A percentile compares a stretch with the other conserved stretches of the same genome.
Conservation (phyloP, 805 yeast species). For the Cyberlindnera mississippiensis region DNA sequence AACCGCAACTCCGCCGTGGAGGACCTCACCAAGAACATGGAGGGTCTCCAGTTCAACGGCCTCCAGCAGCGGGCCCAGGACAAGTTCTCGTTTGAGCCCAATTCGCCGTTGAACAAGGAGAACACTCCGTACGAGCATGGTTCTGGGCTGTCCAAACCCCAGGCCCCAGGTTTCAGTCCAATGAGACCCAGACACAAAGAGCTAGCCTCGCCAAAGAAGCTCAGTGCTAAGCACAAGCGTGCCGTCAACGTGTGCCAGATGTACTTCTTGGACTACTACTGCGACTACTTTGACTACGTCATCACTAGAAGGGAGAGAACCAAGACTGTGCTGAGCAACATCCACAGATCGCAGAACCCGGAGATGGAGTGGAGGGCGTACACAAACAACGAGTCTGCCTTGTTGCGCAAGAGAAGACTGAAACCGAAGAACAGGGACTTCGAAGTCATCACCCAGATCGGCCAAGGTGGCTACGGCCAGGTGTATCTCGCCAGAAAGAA, state of each 20-base stretch:
- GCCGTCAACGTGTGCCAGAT: slow-evolving; percentile 88
- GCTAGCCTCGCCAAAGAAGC: slow-evolving; percentile 8
- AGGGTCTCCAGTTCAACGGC: slow-evolving; percentile 25
- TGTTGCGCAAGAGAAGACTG: slow-evolving; percentile 80
- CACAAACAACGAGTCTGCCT: slow-evolving; percentile 77
- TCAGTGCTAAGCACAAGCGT: slow-evolving; percentile 62
- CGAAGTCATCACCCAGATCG: slow-evolving; percentile 95
- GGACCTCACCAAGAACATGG: slow-evolving; percentile 27
- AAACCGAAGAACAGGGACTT: slow-evolving; percentile 94
- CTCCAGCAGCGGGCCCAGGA: slow-evolving; percentile 12
- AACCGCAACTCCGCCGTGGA: slow-evolving; percentile 22
- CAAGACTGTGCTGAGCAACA: slow-evolving; percentile 59
- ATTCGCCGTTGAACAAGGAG: slow-evolving; percentile 41
- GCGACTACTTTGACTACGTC: slow-evolving; percentile 92
- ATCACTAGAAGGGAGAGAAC: slow-evolving; percentile 81
- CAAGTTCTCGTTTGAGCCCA: slow-evolving; percentile 27
- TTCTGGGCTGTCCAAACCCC: slow-evolving; percentile 23
- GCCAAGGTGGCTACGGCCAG: slow-evolving; percentile 99
- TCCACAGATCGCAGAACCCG: slow-evolving; percentile 36
- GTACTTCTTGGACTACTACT: slow-evolving; percentile 91
- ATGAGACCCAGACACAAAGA: slow-evolving; percentile 14
- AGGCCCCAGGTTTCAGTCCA: slow-evolving; percentile 8
- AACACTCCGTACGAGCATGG: slow-evolving; percentile 31
- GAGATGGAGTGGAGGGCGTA: slow-evolving; percentile 68
- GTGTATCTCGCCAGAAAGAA: slow-evolving; percentile 93